Evolutionary conservation across 345 rosid species (phyloP), one percentile per base, ranked within the genome.

Genomic region (Boechera stricta): DNA sequence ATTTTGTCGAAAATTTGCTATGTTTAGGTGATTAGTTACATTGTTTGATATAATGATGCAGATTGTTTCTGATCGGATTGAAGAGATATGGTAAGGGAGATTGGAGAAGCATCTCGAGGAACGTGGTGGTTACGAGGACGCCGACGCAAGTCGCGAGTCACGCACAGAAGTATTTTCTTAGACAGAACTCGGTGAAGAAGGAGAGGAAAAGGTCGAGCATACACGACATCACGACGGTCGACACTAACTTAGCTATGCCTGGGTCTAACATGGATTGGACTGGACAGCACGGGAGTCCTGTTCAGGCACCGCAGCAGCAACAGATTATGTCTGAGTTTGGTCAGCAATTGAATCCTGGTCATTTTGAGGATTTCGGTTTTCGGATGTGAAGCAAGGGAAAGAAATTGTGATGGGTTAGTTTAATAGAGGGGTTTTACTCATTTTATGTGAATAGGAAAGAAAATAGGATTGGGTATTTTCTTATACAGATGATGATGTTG

Each of bases 131-230:
- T 54, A 86, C 96, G 2, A 88, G 96, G 69, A 92, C 96, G 5
- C 96, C 98, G 8, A 92, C 96, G 0, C 96, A 92, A 80, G 97
- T 92, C 0, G 96, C 97, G 0, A 92, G 96, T 74, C 97, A 92
- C 64, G 98, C 98, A n/a, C 98, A 93, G 77, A 93, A 93, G 79
- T 90, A 85, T 80, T 92, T 87, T 60, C 90, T 92, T 7, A 86
- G 94, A 47, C 96, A 90, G 70, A 84, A 35, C 61, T 73, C 87
- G 2, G 88, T 66, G 44, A 89, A 87, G 84, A 90, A 88, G 49
- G 96, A 92, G 82, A 83, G 96, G 83, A 92, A 90, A 77, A 81
- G 96, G 41, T 82, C 94, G 0, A 92, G 98, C 79, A 92, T 92
- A 29, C 98, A 92, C 6, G 98, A 92, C 76, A 92, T 90, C 60